Evolutionary conservation across 139 green algal species (phyloP), one percentile per base, ranked within the genome.

Genomic region (Ulvella scutata): DNA sequence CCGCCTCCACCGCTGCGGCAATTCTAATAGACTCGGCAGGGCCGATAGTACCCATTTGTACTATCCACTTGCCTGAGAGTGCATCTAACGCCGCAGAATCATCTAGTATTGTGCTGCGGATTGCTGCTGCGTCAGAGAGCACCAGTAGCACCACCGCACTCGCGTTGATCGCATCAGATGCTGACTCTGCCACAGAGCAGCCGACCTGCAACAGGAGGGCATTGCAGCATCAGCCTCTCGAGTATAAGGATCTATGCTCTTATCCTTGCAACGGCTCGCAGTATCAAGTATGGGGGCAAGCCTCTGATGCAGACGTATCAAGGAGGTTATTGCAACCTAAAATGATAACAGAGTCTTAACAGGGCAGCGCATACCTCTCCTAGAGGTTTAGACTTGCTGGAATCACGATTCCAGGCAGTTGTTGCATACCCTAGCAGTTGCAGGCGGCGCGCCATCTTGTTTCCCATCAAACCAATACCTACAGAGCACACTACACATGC

Each of bases 21-120:
- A 82, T 61, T 9, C 61, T 36, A 20, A 72, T 39, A 28, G 44
- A 76, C 9, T 80, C 38, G 2, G 74, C 51, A 34, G 78, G 78
- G 17, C 78, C 78, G 38, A 82, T 82, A 17, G 78, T 82, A 17
- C 78, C 78, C 78, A 82, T 82, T 43, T 82, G 33, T 36, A 67
- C 10, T n/a, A 67, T 23, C 1, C 51, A 74, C 31, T 80, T 80
- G 44, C 39, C 62, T 13, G 43, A 17, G 40, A 82, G 43, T 6
- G 37, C 29, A 17, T 36, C 3, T 4, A 72, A 17, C 67, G 43
- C 9, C 6, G 44, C 40, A n/a, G n/a, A n/a, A 10, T 60, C 43
- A 26, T 26, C 31, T 0, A 82, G 33, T n/a, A 82, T 28, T 3
- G 73, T 72, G 26, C 17, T 38, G 23, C 80, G 23, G 40, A 82